Evolutionary conservation across 345 rosid species (phyloP).

Genomic region (Gossypium longicalyx): DNA sequence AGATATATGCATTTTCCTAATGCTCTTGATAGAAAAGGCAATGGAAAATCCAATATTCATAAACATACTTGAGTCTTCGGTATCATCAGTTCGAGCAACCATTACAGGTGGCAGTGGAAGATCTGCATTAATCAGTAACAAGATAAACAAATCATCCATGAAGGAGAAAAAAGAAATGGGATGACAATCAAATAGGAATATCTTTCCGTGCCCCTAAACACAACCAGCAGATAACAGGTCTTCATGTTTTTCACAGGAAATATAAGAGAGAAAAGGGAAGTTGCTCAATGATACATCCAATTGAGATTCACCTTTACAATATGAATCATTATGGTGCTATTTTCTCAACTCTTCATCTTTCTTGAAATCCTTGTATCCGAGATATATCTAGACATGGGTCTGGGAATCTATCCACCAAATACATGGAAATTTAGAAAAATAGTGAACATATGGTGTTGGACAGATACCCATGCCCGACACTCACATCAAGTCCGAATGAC

Average conservation of each 20-base stretch:
- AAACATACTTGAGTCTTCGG: constrained; percentile 83
- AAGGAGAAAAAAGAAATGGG: neutral
- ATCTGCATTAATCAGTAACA: constrained; percentile 44
- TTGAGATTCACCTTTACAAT: neutral
- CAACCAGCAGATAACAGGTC: neutral
- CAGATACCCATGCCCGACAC: neutral
- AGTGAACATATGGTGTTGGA: neutral
- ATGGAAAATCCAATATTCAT: neutral
- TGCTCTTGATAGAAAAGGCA: neutral
- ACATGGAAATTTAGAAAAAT: neutral
- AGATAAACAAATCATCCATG: constrained; percentile 10
- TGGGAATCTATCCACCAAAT: neutral
- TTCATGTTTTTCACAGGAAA: neutral
- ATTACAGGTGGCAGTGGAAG: constrained; percentile 73
- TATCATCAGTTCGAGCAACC: constrained; percentile 69
- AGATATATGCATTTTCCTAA: neutral
- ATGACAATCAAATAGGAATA: neutral
- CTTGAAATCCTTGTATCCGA: neutral
- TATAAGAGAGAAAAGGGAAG: neutral
- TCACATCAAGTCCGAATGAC: neutral
- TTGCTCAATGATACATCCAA: neutral
- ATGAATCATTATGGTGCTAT: neutral
- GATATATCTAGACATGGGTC: neutral
- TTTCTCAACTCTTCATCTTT: neutral
- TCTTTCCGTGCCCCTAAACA: neutral